Base-by-base conservation (phyloP, 106 monocot genomes). In the Allium cepa region DNA sequence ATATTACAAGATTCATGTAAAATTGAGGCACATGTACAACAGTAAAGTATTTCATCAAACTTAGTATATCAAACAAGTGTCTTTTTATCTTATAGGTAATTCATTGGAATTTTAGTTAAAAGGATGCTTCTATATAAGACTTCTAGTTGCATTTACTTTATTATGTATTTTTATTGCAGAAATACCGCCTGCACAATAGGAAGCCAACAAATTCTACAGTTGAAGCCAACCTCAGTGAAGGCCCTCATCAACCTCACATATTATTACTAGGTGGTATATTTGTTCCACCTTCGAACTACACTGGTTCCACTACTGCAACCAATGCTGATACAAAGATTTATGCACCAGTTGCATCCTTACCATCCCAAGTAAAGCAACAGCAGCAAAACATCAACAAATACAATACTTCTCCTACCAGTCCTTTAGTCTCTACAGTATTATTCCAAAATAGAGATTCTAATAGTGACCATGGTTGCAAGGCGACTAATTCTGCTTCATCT, bases 161-260 rank as follows among this genome's bases (percentile, higher is more conserved):
- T 50, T 17, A 65, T 65, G 9, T 3, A 64, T 67, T 26, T 7
- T 57, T 22, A 14, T 22, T 57, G 69, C 76, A 94, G 93, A 94
- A 94, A 79, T 94, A 90, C 56, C 83, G 93, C 6, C 64, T 94
- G 17, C 93, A 94, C 67, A 82, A 73, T 2, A 76, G 84, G 49
- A 70, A 89, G 61, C 81, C 83, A 10, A 67, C 13, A 57, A 26
- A 65, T 2, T 22, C 75, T 1, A 53, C 70, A 28, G 69, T 48
- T 10, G 77, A 77, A 18, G 49, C 47, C 53, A 56, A 46, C 68
- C 47, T 9, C 72, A 60, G 15, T 64, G 72, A 0, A 22, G 22
- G 22, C 79, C 84, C 8, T 36, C 36, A 36, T 36, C 36, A 36
- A 36, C 36, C 36, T 36, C 88, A 88, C 60, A 82, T 87, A 36